Conservation (phyloP, 2,329 filamentous ascomycete genomes). For the Cladosporium sp. region DNA sequence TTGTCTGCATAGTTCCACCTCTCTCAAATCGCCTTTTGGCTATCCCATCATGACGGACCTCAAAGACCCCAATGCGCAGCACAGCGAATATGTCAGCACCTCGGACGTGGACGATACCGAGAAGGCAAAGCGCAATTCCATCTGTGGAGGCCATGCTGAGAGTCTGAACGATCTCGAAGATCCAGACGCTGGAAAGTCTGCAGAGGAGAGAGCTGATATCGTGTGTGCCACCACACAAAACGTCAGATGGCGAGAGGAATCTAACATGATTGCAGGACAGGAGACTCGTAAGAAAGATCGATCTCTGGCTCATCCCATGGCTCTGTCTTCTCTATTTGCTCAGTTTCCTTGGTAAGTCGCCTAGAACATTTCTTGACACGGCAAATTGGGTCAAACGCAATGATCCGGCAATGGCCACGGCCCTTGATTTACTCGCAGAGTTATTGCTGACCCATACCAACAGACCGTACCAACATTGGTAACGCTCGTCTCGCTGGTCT, state of each 20-base stretch:
- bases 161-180: constrained; percentile 35
- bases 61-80: background rate
- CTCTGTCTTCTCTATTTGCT: constrained; percentile 69
- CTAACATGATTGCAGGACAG: constrained; percentile 49
- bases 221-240: constrained; percentile 42
- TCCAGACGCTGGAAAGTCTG: constrained; percentile 61
- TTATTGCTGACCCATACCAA: constrained; percentile 11
- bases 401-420: constrained; percentile 15
- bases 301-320: constrained; percentile 60
- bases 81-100: constrained; percentile 10
- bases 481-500: constrained; percentile 60
- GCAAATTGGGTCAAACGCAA: too few species aligned
- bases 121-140: background rate
- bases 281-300: constrained; percentile 59
- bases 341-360: constrained; percentile 60
- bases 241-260: background rate
- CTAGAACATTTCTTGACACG: too few species aligned
- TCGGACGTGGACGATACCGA: constrained; percentile 1
- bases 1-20: background rate
- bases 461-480: constrained; percentile 67
- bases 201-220: constrained; percentile 58
- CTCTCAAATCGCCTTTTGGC: background rate
- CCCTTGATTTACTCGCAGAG: background rate
- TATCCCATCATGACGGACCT: background rate
- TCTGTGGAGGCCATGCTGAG: constrained; percentile 1